Percentiles rank a stretch among this genome's conserved stretches.
Conservation (phyloP, 345 rosid species). For the Trapa incisa region DNA sequence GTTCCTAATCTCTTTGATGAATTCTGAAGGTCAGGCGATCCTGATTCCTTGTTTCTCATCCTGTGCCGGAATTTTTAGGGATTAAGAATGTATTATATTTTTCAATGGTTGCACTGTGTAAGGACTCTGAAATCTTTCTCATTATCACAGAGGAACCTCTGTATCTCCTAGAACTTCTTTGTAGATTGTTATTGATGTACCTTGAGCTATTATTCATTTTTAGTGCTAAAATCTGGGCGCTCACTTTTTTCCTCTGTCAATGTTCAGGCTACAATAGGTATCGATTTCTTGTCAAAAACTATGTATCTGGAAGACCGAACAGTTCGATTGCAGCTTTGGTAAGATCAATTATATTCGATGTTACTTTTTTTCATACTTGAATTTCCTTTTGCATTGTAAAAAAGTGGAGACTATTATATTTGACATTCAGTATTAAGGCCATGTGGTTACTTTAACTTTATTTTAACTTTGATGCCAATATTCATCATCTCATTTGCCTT, state of each 20-base stretch:
- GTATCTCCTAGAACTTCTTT: too few relatives aligned
- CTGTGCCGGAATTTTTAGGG: too few relatives aligned
- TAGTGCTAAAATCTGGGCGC: too few relatives aligned
- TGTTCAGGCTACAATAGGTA: slow-evolving; percentile 78
- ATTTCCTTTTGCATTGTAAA: neutral
- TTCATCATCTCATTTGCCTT: slow-evolving; percentile 5
- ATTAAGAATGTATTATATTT: too few relatives aligned
- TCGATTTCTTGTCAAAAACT: slow-evolving; percentile 84
- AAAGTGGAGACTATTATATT: neutral
- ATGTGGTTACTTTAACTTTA: neutral
- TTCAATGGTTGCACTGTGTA: too few relatives aligned
- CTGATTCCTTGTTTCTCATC: neutral
- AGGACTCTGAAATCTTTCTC: too few relatives aligned
- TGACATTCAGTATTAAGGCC: neutral
- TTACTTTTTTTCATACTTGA: neutral
- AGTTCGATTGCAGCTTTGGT: slow-evolving; percentile 88
- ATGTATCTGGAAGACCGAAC: slow-evolving; percentile 95
- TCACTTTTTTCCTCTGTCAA: neutral
- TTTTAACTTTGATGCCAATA: neutral
- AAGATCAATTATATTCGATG: slow-evolving; percentile 1
- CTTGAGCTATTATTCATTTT: too few relatives aligned
- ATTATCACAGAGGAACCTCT: too few relatives aligned
- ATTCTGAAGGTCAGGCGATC: neutral
- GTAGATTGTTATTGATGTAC: neutral
- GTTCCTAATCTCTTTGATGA: neutral